Base-by-base conservation (phyloP, 2,329 filamentous ascomycete species). In the Didymella keratinophila region DNA sequence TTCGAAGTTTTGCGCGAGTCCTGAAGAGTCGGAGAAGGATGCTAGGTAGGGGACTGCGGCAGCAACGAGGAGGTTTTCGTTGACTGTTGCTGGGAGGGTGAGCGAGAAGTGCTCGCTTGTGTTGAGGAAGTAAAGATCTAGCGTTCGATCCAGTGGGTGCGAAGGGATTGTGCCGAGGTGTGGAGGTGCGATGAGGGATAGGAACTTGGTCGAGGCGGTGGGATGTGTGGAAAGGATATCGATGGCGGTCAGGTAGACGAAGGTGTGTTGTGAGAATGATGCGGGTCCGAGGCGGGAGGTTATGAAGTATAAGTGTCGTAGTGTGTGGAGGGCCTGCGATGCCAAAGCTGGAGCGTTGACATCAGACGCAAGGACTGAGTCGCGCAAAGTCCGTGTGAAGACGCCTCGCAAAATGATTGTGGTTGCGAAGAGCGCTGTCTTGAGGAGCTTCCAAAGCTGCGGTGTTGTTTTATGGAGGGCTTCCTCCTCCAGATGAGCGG, bases 91-190 rank as follows among this genome's bases (percentile, higher is more conserved):
- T 0, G 90, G 81, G 1, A 97, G 78, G 2, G 86, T 80, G 9
- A 93, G 81, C 0, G 92, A 88, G 60, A 97, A 87, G 74, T 96
- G 91, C 74, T 97, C 93, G 2, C 91, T 89, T 0, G 89, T 86
- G 71, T 96, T 95, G 62, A 97, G 84, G 77, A 96, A 96, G 79
- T 92, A 97, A 16, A 96, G 84, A 71, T 95, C 90, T n/a, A 94
- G 80, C 18, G 85, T 89, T 56, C 90, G 84, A 65, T 92, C 86
- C 2, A 92, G 80, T 5, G 89, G 87, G 63, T 89, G 85, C 6
- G 79, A 77, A 0, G 89, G 85, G 30, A 90, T 86, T 37, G 81
- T 77, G 39, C 84, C 83, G 18, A 83, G 73, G 57, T 84, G 79
- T 41, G 77, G 76, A 6, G 86, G 86, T 56, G 84, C 82, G 48